Evolutionary conservation across 805 yeast species (phyloP), one percentile per base, ranked within the genome.

Genomic region (Cyberlindnera veronae): DNA sequence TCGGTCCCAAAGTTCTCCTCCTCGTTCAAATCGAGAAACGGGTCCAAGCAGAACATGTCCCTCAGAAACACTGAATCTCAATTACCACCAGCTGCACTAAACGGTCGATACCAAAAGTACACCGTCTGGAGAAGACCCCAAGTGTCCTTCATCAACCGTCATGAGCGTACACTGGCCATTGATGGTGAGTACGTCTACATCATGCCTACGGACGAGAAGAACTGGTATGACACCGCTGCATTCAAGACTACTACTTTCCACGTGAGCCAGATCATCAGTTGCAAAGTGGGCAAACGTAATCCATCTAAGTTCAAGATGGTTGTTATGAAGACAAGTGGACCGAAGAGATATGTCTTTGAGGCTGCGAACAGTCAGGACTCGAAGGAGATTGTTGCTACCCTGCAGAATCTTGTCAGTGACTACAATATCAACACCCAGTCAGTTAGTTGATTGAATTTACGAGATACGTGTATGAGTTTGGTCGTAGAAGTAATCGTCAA

Each of bases 101-200:
- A 44, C 4, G 41, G 41, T 27, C 49, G 23, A 40, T 88, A 88
- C 56, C 82, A 82, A 56, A 84, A 84, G 53, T 91, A 89, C 76
- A 81, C 77, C 14, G 95, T 91, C 0, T 86, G 88, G 85, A 72
- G 97, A 54, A 77, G 93, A 44, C 91, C 90, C 53, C 90, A 89
- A 17, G 76, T 83, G 79, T 81, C 95, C 0, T 80, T 91, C 49
- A 77, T 84, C 43, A 79, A 79, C 42, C 73, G 89, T 39, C 86
- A 86, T 45, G 95, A 89, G 52, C 77, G 93, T 52, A 77, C 89
- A 1, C 68, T 91, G 23, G 89, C 93, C 1, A 77, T 91, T 28
- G 98, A 91, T 61, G 98, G 97, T n/a, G 95, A 88, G 53, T 89
- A 88, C 54, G 77, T 91, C 12, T 91, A 90, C 54, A 76, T 91